These are phyloP conservation scores for Suhomyces sp. DNA, from an alignment of 805 yeast genomes.

Conservation along the genomic window DNA sequence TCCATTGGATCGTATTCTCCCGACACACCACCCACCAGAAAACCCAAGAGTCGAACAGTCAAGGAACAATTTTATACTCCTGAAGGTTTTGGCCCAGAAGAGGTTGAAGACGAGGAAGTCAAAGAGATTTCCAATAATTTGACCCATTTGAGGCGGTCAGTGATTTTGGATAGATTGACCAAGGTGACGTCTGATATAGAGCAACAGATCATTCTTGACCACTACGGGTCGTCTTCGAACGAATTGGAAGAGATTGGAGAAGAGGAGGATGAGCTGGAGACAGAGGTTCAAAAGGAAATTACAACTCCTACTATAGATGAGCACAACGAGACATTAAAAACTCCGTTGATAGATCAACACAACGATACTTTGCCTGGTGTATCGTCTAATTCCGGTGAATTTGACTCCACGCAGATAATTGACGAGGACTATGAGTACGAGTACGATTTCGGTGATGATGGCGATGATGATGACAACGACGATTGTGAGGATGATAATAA, in stretches of 20 bases:
- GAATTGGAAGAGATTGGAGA: slow-evolving; percentile 15
- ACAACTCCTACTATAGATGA: slow-evolving; percentile 1
- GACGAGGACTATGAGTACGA: slow-evolving; percentile 7
- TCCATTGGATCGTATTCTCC: slow-evolving; percentile 40
- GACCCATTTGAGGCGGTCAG: slow-evolving; percentile 28
- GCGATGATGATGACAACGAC: slow-evolving; percentile 18
- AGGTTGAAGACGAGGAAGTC: slow-evolving; percentile 8
- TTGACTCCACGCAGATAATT: neutral
- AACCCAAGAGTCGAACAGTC: neutral
- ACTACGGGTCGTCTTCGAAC: slow-evolving; percentile 5
- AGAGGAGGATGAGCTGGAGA: slow-evolving; percentile 7
- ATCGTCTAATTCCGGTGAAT: neutral
- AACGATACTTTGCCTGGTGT: neutral
- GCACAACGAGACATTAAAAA: neutral
- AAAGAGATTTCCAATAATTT: slow-evolving; percentile 10
- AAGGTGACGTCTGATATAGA: slow-evolving; percentile 38
- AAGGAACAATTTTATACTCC: neutral
- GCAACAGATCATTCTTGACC: slow-evolving; percentile 21
- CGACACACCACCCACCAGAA: slow-evolving; percentile 29
- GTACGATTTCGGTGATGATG: slow-evolving; percentile 8
- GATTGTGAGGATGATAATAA: neutral
- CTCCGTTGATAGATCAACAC: slow-evolving; percentile 1
- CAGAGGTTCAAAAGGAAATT: slow-evolving; percentile 2
- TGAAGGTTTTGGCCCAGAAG: slow-evolving; percentile 4
- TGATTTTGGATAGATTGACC: slow-evolving; percentile 36